A percentile compares a stretch with the other conserved stretches of the same genome.
phyloP scores from a whole-genome alignment of 495 filamentous ascomycete genomes.

The Annulohypoxylon stygium region DNA sequence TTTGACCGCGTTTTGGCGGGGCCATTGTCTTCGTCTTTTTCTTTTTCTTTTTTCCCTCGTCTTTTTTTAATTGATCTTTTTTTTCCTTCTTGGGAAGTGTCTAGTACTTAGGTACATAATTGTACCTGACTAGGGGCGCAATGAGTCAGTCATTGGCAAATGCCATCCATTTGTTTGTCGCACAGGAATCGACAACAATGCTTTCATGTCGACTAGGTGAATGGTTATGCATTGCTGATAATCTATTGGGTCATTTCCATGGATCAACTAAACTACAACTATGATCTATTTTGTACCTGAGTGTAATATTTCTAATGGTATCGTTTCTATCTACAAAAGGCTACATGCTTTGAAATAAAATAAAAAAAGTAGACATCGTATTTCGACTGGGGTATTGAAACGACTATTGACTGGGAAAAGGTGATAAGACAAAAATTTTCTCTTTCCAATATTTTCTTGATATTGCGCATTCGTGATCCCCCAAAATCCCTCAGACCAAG shows the following conservation, averaged over 20 bases:
- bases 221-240: conserved; percentile 16
- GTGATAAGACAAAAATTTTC: conserved; percentile 15
- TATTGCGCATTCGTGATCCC: conserved; percentile 19
- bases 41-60: neutral
- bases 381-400: conserved; percentile 7
- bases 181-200: conserved; percentile 29
- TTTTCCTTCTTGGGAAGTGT: conserved; percentile 20
- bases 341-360: conserved; percentile 3
- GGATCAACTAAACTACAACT: conserved; percentile 13
- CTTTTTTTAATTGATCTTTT: conserved; percentile 10
- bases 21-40: conserved; percentile 19
- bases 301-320: conserved; percentile 8
- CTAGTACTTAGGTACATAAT: conserved; percentile 30
- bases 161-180: conserved; percentile 45
- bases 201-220: conserved; percentile 26
- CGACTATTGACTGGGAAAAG: conserved; percentile 26
- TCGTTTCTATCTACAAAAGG: conserved; percentile 21
- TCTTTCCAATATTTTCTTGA: conserved; percentile 10
- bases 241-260: conserved; percentile 32
- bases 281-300: conserved; percentile 16
- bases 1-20: conserved; percentile 30
- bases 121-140: neutral
- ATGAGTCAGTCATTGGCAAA: conserved; percentile 36
- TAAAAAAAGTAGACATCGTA: conserved; percentile 10
- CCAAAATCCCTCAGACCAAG: conserved; percentile 31